Evolutionary conservation across 176 grass and related monocot species (phyloP).

Genomic region (Carex littledalei): DNA sequence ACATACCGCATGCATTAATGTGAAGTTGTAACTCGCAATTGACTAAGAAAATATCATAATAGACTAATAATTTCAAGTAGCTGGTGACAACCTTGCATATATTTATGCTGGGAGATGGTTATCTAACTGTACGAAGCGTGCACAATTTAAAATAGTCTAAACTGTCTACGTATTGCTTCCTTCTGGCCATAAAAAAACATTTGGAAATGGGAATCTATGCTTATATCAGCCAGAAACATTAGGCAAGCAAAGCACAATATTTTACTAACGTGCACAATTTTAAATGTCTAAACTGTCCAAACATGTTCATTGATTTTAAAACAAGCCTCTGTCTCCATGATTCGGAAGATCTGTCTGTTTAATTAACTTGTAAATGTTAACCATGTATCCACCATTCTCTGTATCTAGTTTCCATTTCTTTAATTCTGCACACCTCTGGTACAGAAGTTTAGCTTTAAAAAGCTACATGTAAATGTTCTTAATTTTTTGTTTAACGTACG

Average conservation of each 20-base stretch:
- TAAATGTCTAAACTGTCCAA: too few relatives aligned
- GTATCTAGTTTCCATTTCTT: not conserved
- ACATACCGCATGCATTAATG: not conserved
- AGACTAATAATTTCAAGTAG: not conserved
- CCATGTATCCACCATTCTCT: not conserved
- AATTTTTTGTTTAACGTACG: too few relatives aligned
- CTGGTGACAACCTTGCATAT: not conserved
- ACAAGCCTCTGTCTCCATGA: not conserved
- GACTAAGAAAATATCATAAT: not conserved
- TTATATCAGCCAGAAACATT: conserved; percentile 9
- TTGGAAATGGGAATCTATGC: conserved; percentile 11
- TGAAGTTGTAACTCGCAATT: not conserved
- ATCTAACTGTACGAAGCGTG: not conserved
- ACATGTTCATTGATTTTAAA: not conserved
- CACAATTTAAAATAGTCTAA: not conserved
- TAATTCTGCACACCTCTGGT: too few relatives aligned
- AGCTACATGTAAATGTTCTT: too few relatives aligned
- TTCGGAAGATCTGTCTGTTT: not conserved
- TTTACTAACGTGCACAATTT: not conserved
- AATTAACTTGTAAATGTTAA: not conserved
- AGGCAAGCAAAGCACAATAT: not conserved
- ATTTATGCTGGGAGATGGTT: not conserved
- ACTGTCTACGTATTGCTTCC: not conserved
- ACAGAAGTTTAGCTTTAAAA: too few relatives aligned
- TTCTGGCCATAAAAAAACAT: not conserved